Evolutionary conservation across 805 yeast species (phyloP).

Genomic region (Schwanniomyces occidentalis): DNA sequence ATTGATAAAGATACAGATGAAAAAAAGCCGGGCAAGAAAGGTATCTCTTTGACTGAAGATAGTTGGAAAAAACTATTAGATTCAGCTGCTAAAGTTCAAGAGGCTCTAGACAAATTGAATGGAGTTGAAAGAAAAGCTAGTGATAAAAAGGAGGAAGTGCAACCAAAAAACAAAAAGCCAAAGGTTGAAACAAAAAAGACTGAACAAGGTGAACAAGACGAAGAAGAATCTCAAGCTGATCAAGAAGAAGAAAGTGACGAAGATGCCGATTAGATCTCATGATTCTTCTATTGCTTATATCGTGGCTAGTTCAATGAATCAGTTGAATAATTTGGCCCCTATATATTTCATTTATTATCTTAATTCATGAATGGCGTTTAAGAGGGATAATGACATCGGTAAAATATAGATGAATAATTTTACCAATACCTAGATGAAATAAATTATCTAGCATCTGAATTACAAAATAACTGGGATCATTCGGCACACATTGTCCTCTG

Average conservation of each 20-base stretch:
- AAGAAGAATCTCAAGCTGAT: constrained; percentile 3
- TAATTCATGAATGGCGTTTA: no score
- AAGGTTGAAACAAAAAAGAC: constrained; percentile 3
- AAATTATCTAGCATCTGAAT: no score
- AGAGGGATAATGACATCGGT: no score
- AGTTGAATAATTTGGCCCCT: no score
- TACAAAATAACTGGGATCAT: no score
- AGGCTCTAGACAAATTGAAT: constrained; percentile 45
- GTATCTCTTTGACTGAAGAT: constrained; percentile 59
- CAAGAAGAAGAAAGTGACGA: constrained; percentile 9
- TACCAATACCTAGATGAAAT: no score
- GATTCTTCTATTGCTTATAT: no score
- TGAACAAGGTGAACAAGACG: constrained; percentile 5
- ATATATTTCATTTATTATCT: no score
- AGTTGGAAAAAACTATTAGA: constrained; percentile 53
- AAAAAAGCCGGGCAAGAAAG: constrained; percentile 80
- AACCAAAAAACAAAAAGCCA: constrained; percentile 3
- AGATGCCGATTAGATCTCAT: constrained; percentile 4
- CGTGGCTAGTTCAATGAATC: no score
- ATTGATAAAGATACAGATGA: constrained; percentile 53
- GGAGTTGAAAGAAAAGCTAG: constrained; percentile 14
- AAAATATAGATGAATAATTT: no score
- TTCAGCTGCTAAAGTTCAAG: constrained; percentile 46
- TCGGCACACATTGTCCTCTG: no score
- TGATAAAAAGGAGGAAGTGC: constrained; percentile 5